Evolutionary conservation across 345 rosid species (phyloP).

Genomic region (Stellera chamaejasme): DNA sequence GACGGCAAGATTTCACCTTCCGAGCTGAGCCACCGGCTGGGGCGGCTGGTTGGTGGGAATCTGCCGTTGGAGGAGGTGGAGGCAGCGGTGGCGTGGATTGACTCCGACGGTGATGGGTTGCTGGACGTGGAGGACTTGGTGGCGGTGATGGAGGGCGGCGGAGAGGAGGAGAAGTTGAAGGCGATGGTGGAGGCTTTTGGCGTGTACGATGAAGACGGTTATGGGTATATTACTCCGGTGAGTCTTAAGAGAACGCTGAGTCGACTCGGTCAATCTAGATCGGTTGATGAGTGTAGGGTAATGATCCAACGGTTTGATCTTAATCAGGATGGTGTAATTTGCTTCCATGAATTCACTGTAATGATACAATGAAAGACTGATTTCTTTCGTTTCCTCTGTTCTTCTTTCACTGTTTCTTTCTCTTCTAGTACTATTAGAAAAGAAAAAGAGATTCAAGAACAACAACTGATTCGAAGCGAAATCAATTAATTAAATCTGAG

Average conservation of each 20-base stretch:
- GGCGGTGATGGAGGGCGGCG: slow-evolving; percentile 33
- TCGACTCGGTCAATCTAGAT: slow-evolving; percentile 33
- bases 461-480: no score
- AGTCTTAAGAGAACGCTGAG: slow-evolving; percentile 32
- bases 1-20: slow-evolving; percentile 40
- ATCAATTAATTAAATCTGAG: no score
- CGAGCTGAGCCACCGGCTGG: slow-evolving; percentile 26
- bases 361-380: slow-evolving; percentile 25
- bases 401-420: no score
- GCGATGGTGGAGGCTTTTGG: slow-evolving; percentile 37
- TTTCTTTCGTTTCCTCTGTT: no score
- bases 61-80: slow-evolving; percentile 24
- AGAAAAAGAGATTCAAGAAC: no score
- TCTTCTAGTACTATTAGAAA: no score
- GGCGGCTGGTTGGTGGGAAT: slow-evolving; percentile 18
- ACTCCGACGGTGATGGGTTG: slow-evolving; percentile 41
- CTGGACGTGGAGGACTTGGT: slow-evolving; percentile 36
- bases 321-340: slow-evolving; percentile 37
- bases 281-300: slow-evolving; percentile 29
- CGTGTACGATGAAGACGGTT: slow-evolving; percentile 32
- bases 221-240: slow-evolving; percentile 32
- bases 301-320: slow-evolving; percentile 40
- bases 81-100: slow-evolving; percentile 19
- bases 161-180: slow-evolving; percentile 36
- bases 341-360: slow-evolving; percentile 40